Conservation (phyloP, 2,329 filamentous ascomycete species). For the Xylaria sp. region DNA sequence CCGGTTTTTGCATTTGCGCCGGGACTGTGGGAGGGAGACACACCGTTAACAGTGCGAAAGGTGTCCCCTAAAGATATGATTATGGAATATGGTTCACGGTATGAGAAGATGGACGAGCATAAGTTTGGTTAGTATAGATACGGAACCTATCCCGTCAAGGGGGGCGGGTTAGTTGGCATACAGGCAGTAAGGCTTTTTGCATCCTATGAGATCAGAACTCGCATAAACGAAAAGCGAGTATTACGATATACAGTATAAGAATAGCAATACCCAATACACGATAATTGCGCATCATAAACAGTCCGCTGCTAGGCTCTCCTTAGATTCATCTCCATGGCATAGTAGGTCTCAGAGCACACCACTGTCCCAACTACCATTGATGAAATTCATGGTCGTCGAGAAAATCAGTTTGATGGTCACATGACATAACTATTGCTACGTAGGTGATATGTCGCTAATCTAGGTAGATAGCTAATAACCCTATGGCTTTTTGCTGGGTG, state of each 20-base stretch:
- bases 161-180: neutral
- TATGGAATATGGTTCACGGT: conserved; percentile 7
- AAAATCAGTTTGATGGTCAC: conserved; percentile 6
- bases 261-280: conserved; percentile 27
- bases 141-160: neutral
- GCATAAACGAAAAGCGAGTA: neutral
- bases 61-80: conserved; percentile 8
- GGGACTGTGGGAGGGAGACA: neutral
- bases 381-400: neutral
- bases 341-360: neutral
- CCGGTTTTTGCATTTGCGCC: conserved; percentile 22
- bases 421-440: conserved; percentile 9
- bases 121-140: conserved; percentile 11
- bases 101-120: conserved; percentile 2
- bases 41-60: neutral
- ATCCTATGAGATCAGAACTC: neutral
- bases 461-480: neutral
- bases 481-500: neutral
- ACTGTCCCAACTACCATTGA: too few relatives aligned
- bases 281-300: conserved; percentile 15
- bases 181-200: neutral
- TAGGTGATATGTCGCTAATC: conserved; percentile 15
- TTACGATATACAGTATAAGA: conserved; percentile 10
- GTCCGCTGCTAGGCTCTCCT: neutral
- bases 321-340: neutral